Percentiles rank a stretch among this genome's conserved stretches.
Conservation (phyloP, 495 filamentous ascomycete species). For the Tuber magnatum region DNA sequence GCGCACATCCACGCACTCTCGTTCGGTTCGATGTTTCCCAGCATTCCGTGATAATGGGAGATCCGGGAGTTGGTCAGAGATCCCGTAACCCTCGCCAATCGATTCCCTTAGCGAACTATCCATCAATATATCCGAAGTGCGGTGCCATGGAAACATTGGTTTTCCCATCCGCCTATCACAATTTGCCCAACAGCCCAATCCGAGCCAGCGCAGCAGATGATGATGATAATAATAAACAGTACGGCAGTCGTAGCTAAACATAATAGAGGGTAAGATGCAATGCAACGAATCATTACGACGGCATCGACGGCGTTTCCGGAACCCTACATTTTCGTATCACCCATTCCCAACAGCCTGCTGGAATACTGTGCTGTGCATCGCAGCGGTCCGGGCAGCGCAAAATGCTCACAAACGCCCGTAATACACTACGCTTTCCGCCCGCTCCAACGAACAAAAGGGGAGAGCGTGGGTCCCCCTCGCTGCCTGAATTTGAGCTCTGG, state of each 20-base stretch:
- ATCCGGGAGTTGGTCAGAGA: constrained; percentile 4
- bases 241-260: neutral
- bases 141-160: constrained; percentile 1
- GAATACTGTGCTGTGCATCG: neutral
- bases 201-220: neutral
- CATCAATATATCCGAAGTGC: neutral
- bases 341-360: neutral
- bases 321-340: neutral
- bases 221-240: neutral
- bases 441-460: neutral
- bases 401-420: neutral
- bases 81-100: constrained; percentile 2
- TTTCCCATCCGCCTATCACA: neutral
- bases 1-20: neutral
- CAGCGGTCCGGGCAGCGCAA: neutral
- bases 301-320: neutral
- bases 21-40: neutral
- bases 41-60: neutral
- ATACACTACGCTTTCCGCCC: neutral
- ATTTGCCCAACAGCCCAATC: neutral
- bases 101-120: neutral
- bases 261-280: neutral
- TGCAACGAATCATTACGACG: neutral
- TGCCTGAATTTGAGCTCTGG: neutral
- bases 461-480: neutral